Conservation (phyloP, 73 alveolate species). For the Loxodes magnus region DNA sequence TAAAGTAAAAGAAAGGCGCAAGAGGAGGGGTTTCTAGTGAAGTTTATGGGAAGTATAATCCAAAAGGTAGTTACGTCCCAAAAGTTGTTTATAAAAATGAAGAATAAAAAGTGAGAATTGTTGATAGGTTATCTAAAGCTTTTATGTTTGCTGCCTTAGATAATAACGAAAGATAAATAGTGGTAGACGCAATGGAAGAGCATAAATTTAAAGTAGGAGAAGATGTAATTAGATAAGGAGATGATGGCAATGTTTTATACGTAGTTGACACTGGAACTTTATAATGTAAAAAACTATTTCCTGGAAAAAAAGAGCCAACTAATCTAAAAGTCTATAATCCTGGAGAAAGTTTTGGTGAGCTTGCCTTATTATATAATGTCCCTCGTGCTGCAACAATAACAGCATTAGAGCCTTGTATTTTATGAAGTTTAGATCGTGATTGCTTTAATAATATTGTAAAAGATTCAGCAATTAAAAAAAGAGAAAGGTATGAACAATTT, state of each 20-base stretch:
- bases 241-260: constrained; percentile 88
- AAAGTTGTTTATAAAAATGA: constrained; percentile 74
- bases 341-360: constrained; percentile 88
- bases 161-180: constrained; percentile 66
- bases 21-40: constrained; percentile 84
- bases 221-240: constrained; percentile 87
- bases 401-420: constrained; percentile 62
- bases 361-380: constrained; percentile 72
- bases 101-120: constrained; percentile 55
- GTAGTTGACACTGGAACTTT: constrained; percentile 84
- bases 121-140: constrained; percentile 59
- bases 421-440: constrained; percentile 88
- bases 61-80: constrained; percentile 62
- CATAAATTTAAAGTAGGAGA: constrained; percentile 53
- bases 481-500: constrained; percentile 84
- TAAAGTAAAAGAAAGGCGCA: background rate
- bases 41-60: constrained; percentile 92
- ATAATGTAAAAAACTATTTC: constrained; percentile 48
- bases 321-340: constrained; percentile 56
- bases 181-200: constrained; percentile 88
- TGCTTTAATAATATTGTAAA: constrained; percentile 87
- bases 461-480: constrained; percentile 81
- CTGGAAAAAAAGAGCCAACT: constrained; percentile 59
- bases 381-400: constrained; percentile 93
- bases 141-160: constrained; percentile 81